phyloP scores from a whole-genome alignment of 2,329 filamentous ascomycete species.

The Exophiala alcalophila region DNA sequence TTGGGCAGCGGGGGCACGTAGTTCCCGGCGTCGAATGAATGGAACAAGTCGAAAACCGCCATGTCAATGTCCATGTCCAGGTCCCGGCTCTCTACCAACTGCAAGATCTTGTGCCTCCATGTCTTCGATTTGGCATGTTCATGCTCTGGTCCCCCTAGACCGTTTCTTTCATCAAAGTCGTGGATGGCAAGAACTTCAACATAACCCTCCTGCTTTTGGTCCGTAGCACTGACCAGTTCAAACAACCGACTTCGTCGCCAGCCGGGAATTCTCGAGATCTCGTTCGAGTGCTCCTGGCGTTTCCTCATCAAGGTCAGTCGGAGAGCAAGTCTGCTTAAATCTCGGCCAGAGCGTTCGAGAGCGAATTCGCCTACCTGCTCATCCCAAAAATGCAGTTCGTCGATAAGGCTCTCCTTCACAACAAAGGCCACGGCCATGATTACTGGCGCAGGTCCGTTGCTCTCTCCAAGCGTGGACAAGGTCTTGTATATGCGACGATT shows the following conservation, averaged over 20 bases:
- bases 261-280: conserved; percentile 5
- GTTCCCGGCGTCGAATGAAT: conserved; percentile 1
- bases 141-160: conserved; percentile 41
- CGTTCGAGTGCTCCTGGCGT: conserved; percentile 5
- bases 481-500: conserved; percentile 8
- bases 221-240: conserved; percentile 1
- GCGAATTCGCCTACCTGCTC: conserved; percentile 4
- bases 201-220: background rate
- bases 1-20: no score
- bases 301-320: no score
- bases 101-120: conserved; percentile 6
- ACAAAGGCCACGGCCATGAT: conserved; percentile 6
- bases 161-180: conserved; percentile 68
- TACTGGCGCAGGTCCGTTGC: background rate
- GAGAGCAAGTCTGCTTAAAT: no score
- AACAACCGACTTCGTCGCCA: conserved; percentile 6
- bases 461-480: conserved; percentile 4
- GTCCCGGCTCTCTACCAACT: background rate
- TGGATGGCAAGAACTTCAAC: conserved; percentile 65
- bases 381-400: conserved; percentile 5
- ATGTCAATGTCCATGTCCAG: no score
- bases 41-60: conserved; percentile 11
- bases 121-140: conserved; percentile 2
- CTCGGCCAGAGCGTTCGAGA: no score
- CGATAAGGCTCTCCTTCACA: conserved; percentile 1